phyloP scores from a whole-genome alignment of 2,329 filamentous ascomycete genomes.

The Fusarium poae region DNA sequence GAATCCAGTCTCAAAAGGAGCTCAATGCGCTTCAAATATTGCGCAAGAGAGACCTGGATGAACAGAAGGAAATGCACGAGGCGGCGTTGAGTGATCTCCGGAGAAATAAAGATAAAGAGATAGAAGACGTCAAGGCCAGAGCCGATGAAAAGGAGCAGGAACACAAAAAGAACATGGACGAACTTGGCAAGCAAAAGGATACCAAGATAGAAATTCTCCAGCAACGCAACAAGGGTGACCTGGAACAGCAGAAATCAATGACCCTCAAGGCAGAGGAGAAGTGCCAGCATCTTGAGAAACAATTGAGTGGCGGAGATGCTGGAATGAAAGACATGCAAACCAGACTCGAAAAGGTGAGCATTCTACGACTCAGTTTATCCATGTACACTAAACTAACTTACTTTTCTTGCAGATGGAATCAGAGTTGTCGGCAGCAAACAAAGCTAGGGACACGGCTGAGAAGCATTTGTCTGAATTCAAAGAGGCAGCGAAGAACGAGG shows the following conservation, averaged over 20 bases:
- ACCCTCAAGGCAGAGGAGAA: conserved; percentile 48
- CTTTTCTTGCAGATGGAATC: conserved; percentile 49
- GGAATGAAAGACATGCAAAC: conserved; percentile 40
- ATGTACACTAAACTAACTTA: conserved; percentile 42
- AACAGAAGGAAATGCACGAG: conserved; percentile 30
- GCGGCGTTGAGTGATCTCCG: conserved; percentile 16
- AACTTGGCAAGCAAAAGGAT: conserved; percentile 26
- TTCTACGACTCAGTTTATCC: conserved; percentile 29
- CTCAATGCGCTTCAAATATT: conserved; percentile 43
- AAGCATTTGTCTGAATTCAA: conserved; percentile 60
- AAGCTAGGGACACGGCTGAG: conserved; percentile 69
- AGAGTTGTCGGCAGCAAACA: conserved; percentile 63
- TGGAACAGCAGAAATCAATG: conserved; percentile 36
- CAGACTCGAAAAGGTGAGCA: conserved; percentile 48
- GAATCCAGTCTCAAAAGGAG: conserved; percentile 70
- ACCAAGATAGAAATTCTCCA: conserved; percentile 47
- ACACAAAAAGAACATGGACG: conserved; percentile 16
- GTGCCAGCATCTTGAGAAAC: conserved; percentile 46
- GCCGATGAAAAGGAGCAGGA: conserved; percentile 31
- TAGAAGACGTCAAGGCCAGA: conserved; percentile 42
- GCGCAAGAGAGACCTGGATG: conserved; percentile 31
- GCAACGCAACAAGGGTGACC: conserved; percentile 35
- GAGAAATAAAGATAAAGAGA: conserved; percentile 62
- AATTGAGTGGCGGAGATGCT: conserved; percentile 41
- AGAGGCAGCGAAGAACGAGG: conserved; percentile 62